Percentiles rank a stretch among this genome's conserved stretches.
phyloP scores from a whole-genome alignment of 2,329 filamentous ascomycete species.

The Zasmidium cellare region DNA sequence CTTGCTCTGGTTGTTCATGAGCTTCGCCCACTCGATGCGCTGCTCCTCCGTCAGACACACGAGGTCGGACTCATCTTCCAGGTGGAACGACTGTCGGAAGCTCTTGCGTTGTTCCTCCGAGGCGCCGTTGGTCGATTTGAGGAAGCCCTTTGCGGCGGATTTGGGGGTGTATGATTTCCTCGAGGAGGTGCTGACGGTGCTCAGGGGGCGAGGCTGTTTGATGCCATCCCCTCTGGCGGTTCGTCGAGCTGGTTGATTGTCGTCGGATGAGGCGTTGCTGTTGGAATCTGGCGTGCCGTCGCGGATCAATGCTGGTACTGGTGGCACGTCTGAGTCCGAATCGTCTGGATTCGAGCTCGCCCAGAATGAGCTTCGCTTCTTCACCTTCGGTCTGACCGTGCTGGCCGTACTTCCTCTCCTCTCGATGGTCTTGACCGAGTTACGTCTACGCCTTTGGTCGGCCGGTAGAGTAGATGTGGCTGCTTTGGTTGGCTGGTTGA shows the following conservation, averaged over 20 bases:
- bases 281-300: slow-evolving; percentile 15
- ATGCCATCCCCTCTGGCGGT: background rate
- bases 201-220: slow-evolving; percentile 20
- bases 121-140: slow-evolving; percentile 25
- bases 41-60: slow-evolving; percentile 31
- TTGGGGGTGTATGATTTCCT: slow-evolving; percentile 24
- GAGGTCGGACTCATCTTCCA: slow-evolving; percentile 22
- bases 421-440: slow-evolving; percentile 14
- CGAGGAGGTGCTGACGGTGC: slow-evolving; percentile 18
- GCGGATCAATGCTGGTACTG: slow-evolving; percentile 20
- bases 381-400: slow-evolving; percentile 12
- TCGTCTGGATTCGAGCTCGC: slow-evolving; percentile 25
- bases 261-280: slow-evolving; percentile 5
- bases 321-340: slow-evolving; percentile 21
- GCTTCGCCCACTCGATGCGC: slow-evolving; percentile 28
- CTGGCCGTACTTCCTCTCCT: slow-evolving; percentile 4
- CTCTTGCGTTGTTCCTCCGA: slow-evolving; percentile 19
- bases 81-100: slow-evolving; percentile 20
- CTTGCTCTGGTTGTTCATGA: slow-evolving; percentile 19
- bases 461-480: slow-evolving; percentile 17
- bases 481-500: slow-evolving; percentile 8
- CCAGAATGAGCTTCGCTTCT: slow-evolving; percentile 22
- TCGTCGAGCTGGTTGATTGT: slow-evolving; percentile 1
- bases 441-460: slow-evolving; percentile 14
- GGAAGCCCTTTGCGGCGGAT: slow-evolving; percentile 26